These are phyloP conservation scores for Aspergillus tubingensis DNA, from an alignment of 2,329 filamentous ascomycete genomes.

Conservation along the genomic window DNA sequence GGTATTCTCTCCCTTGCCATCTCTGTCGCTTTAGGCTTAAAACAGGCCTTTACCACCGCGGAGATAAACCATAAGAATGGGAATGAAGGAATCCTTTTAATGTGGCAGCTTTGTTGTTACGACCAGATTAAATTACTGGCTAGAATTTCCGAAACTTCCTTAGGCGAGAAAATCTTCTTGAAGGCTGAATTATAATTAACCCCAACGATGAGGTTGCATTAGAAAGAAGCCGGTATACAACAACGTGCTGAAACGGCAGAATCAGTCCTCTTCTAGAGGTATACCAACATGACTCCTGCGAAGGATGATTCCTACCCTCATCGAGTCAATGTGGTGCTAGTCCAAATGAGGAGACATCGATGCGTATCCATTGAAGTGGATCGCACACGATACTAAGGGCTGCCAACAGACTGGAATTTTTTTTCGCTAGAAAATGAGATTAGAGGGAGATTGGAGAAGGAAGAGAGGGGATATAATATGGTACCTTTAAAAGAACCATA, in stretches of 20 bases:
- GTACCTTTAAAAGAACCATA: too few species aligned
- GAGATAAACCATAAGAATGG: background rate
- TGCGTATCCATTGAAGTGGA: slow-evolving; percentile 19
- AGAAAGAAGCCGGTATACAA: too few species aligned
- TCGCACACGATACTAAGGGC: slow-evolving; percentile 24
- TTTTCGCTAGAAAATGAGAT: background rate
- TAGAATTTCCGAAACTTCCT: too few species aligned
- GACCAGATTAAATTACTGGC: too few species aligned
- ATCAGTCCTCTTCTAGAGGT: too few species aligned
- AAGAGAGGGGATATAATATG: slow-evolving; percentile 1
- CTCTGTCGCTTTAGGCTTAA: background rate
- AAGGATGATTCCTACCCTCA: background rate
- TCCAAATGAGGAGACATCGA: too few species aligned
- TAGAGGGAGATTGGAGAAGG: slow-evolving; percentile 8
- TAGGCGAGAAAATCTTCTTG: too few species aligned
- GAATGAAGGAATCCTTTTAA: background rate
- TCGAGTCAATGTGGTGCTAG: background rate
- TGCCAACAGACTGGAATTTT: slow-evolving; percentile 2
- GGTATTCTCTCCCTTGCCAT: background rate
- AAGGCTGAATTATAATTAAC: too few species aligned
- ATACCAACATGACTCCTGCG: too few species aligned
- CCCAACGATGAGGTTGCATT: too few species aligned
- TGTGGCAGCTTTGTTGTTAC: background rate
- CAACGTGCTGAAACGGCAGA: too few species aligned
- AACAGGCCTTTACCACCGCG: background rate